phyloP scores from a whole-genome alignment of 2,329 filamentous ascomycete species.

The Emericellopsis atlantica region DNA sequence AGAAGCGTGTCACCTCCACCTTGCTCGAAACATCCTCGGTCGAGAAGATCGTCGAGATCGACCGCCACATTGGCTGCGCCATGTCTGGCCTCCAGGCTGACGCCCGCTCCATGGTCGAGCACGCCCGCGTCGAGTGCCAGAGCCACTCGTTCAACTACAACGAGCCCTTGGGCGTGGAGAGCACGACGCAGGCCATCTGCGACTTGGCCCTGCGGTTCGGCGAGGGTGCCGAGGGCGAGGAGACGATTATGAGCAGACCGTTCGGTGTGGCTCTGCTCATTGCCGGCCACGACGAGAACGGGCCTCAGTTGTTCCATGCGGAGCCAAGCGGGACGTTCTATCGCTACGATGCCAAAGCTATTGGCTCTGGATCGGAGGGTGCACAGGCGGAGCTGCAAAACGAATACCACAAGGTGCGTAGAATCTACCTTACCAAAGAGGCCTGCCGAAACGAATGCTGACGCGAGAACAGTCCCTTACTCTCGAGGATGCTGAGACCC shows the following conservation, averaged over 20 bases:
- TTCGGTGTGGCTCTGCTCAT: slow-evolving; percentile 96
- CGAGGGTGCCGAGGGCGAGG: slow-evolving; percentile 92
- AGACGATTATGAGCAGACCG: slow-evolving; percentile 96
- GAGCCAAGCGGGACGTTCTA: slow-evolving; percentile 98
- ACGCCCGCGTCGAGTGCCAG: slow-evolving; percentile 94
- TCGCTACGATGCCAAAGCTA: slow-evolving; percentile 97
- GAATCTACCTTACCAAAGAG: background rate
- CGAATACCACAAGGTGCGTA: slow-evolving; percentile 77
- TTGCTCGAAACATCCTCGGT: slow-evolving; percentile 96
- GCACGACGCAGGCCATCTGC: slow-evolving; percentile 97
- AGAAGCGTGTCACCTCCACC: slow-evolving; percentile 97
- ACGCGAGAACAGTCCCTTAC: slow-evolving; percentile 56
- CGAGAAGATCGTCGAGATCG: slow-evolving; percentile 99
- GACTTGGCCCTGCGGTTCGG: slow-evolving; percentile 93
- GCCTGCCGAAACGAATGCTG: background rate
- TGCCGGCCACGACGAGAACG: slow-evolving; percentile 94
- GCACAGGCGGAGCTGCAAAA: slow-evolving; percentile 97
- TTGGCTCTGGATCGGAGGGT: slow-evolving; percentile 92
- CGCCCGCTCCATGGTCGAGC: slow-evolving; percentile 94
- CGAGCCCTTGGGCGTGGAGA: slow-evolving; percentile 88
- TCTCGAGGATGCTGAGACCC: slow-evolving; percentile 80
- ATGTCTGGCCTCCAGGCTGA: slow-evolving; percentile 98
- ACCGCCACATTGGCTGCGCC: slow-evolving; percentile 96
- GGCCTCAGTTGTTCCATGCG: slow-evolving; percentile 92
- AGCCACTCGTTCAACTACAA: slow-evolving; percentile 97